Evolutionary conservation across 345 rosid genomes (phyloP).

Genomic region (Syzygium aqueum): DNA sequence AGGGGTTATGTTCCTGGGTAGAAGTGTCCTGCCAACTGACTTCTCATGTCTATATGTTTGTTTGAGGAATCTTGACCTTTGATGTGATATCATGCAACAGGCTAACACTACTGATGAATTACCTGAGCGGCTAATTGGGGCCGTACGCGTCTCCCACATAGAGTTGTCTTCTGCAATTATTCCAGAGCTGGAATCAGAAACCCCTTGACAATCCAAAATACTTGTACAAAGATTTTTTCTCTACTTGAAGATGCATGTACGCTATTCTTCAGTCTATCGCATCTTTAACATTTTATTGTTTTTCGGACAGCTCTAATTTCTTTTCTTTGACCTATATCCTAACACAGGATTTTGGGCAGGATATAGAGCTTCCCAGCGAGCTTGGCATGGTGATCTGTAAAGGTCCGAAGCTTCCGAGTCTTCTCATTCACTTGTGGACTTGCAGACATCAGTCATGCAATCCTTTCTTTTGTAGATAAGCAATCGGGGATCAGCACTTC

Average conservation of each 20-base stretch:
- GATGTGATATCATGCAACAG: conserved; percentile 16
- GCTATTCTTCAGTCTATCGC: neutral
- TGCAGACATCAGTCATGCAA: neutral
- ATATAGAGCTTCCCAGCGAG: neutral
- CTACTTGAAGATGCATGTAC: neutral
- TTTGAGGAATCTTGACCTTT: neutral
- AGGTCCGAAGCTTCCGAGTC: neutral
- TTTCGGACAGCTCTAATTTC: neutral
- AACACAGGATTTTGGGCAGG: neutral
- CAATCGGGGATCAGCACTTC: neutral
- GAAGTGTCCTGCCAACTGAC: neutral
- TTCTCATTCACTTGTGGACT: neutral
- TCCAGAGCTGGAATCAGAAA: conserved; percentile 47
- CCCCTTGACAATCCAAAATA: neutral
- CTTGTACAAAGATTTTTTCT: neutral
- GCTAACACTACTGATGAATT: conserved; percentile 81
- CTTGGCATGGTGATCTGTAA: neutral
- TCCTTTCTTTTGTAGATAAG: neutral
- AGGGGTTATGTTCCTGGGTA: neutral
- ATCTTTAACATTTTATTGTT: neutral
- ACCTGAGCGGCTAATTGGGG: conserved; percentile 88
- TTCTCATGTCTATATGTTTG: neutral
- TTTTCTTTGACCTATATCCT: neutral
- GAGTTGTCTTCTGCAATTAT: conserved; percentile 88
- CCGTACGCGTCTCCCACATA: conserved; percentile 84